Evolutionary conservation across 2,329 filamentous ascomycete species (phyloP), one percentile per base, ranked within the genome.

Genomic region (Geosmithia flava): DNA sequence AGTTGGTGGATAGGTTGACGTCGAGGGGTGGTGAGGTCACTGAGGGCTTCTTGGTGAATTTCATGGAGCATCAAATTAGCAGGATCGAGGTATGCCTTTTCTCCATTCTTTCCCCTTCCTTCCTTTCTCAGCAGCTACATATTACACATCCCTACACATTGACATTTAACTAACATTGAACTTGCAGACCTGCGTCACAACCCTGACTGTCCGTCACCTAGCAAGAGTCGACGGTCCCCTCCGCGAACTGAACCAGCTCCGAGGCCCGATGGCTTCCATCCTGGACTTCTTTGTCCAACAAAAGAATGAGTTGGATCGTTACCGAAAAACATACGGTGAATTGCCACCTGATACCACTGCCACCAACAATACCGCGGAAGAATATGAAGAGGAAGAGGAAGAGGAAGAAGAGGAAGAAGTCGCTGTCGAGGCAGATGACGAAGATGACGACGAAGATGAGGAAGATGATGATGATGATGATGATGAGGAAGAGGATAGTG

Each of bases 31-130:
- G 87, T 11, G 89, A 96, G 61, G 79, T 96, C 48, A 88, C 90
- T 27, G 93, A 97, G 70, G 75, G 80, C 47, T 91, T 95, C 65
- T 70, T 97, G 65, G 68, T 95, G 49, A 89, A 87, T 59, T 88
- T 98, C 59, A 77, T 97, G 63, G 90, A 95, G 62, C 90, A 97
- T 62, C 89, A 96, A 74, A 85, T 98, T 56, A 90, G 86, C 62
- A 81, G 93, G 59, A 94, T 98, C 62, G 93, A 98, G 81, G 89
- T 94, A 72, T 67, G 83, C 47, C 45, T 46, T 15, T 17, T 33
- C 11, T 20, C 19, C 23, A 11, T 7, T 20, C 47, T 49, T 37
- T 7, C n/a, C n/a, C 8, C 10, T 37, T 3, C 4, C 33, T 40
- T 15, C 17, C 33, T 8, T 27, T 27, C 23, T 27, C 23, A n/a